Conservation (phyloP, 75 land plant genomes). For the Cupressus sempervirens region DNA sequence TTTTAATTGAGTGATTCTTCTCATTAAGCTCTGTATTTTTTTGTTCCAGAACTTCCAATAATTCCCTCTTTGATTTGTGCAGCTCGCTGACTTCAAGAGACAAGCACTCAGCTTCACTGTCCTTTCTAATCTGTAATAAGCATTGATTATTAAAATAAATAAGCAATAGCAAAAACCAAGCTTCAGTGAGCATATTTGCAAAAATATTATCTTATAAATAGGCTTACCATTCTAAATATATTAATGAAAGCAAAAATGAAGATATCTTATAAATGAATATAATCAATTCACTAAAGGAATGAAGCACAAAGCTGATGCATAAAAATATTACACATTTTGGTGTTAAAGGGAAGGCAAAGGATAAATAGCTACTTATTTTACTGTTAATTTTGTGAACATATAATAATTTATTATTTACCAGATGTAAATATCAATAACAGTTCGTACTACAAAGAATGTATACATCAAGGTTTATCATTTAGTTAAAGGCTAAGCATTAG, state of each 20-base stretch:
- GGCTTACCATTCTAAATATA: not conserved
- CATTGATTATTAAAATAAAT: not conserved
- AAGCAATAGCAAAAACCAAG: not conserved
- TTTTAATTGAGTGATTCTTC: conserved; percentile 64
- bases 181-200: not conserved
- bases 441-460: not conserved
- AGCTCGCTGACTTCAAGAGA: conserved; percentile 58
- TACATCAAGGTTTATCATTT: not conserved
- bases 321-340: not conserved
- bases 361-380: not conserved
- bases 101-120: conserved; percentile 71
- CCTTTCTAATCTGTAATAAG: conserved; percentile 54
- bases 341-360: not conserved
- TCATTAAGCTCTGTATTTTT: conserved; percentile 75
- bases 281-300: not conserved
- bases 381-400: not conserved
- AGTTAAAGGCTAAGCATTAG: too few species aligned
- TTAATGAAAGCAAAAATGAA: not conserved
- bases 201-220: not conserved
- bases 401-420: not conserved
- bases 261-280: not conserved
- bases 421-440: not conserved
- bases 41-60: conserved; percentile 74
- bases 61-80: conserved; percentile 64
- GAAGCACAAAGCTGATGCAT: not conserved